Evolutionary conservation across 192 early-diverging fungal genomes (phyloP), one percentile per base, ranked within the genome.

Genomic region (Gryganskiella cystojenkinii): DNA sequence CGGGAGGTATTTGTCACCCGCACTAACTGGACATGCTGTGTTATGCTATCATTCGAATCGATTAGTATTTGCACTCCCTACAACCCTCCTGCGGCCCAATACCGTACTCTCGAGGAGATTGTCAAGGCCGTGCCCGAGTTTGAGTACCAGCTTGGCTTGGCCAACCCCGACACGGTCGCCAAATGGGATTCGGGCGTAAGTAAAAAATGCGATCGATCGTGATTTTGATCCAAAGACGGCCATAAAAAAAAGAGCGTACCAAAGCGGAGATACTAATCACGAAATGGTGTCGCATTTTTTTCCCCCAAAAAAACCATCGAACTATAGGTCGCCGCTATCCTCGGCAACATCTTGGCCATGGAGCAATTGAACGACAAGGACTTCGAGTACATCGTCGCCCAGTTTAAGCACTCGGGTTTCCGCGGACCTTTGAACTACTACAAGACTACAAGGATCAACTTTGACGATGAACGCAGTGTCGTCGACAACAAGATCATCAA

Each of bases 381-480:
- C 30, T 3, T 74, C 4, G 67, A 79, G 27, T 83, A 80, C 40
- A 67, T 68, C 25, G 11, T 67, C 10, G 22, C 50, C 3, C 71
- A 83, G 44, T 83, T 56, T 47, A 57, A 62, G 25, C 13, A 11
- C 27, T 31, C 43, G 24, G 71, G 71, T 30, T 63, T 75, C 40
- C 81, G 72, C n/a, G 81, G 81, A 4, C 72, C 68, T 1, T 44
- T 83, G 22, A 83, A 83, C 69, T 83, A 67, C 37, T 83, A 83
- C 65, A 82, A 79, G 37, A 75, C 68, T n/a, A 62, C 55, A 14
- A 72, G 40, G 28, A 34, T 83, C 37, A 83, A 83, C 19, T 83
- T 62, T 54, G 76, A 83, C 24, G 81, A 83, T 31, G 81, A 83
- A 40, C 6, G 37, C 37, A 9, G 8, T 1, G 61, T 17, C 10